Evolutionary conservation across 2,329 filamentous ascomycete species (phyloP).

Genomic region (Dothideomycetes sp.): DNA sequence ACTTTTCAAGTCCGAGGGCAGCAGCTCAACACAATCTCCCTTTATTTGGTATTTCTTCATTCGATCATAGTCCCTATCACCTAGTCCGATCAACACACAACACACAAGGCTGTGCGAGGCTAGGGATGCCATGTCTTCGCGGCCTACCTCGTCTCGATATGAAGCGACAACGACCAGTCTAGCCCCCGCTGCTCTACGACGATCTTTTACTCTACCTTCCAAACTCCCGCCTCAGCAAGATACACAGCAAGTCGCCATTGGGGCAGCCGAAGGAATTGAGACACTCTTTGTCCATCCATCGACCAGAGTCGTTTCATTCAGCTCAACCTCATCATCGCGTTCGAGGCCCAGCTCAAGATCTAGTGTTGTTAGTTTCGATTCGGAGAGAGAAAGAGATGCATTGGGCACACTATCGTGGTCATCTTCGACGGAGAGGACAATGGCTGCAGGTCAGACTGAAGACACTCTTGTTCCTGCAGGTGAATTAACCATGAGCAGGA

Average conservation of each 20-base stretch:
- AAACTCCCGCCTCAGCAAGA: constrained; percentile 27
- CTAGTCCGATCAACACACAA: no score
- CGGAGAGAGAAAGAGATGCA: constrained; percentile 31
- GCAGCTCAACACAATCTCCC: no score
- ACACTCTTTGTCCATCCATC: constrained; percentile 66
- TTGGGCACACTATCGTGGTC: constrained; percentile 58
- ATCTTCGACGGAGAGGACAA: constrained; percentile 68
- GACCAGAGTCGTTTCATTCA: constrained; percentile 63
- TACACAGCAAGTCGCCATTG: constrained; percentile 24
- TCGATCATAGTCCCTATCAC: no score
- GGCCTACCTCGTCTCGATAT: constrained; percentile 16
- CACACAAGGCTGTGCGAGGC: no score
- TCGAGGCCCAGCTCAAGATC: constrained; percentile 28
- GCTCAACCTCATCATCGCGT: constrained; percentile 24
- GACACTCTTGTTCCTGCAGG: background rate
- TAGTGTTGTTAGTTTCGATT: constrained; percentile 14
- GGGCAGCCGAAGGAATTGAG: constrained; percentile 45
- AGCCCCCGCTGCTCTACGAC: constrained; percentile 23
- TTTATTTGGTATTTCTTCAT: no score
- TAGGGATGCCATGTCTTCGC: constrained; percentile 11
- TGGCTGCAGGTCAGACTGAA: constrained; percentile 58
- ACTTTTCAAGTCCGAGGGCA: no score
- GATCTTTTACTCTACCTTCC: constrained; percentile 42
- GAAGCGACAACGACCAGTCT: constrained; percentile 19
- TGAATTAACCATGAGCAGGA: constrained; percentile 37